These are phyloP conservation scores for Aplosporella prunicola DNA, from an alignment of 2,329 filamentous ascomycete genomes.

Conservation along the genomic window DNA sequence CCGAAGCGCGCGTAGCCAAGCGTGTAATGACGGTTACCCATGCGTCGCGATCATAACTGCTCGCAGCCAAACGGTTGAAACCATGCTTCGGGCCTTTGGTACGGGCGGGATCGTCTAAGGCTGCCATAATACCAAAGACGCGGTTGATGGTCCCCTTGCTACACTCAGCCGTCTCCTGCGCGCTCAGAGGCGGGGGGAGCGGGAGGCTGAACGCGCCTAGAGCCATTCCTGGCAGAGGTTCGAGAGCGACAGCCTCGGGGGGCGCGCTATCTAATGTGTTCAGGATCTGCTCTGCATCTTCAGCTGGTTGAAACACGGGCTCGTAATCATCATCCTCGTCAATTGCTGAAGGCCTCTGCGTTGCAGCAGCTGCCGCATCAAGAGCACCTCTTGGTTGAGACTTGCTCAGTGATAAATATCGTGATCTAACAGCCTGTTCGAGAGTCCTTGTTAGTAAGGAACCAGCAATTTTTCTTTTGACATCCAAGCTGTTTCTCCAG, in stretches of 20 bases:
- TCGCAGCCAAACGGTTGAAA: constrained; percentile 75
- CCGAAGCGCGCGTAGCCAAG: constrained; percentile 68
- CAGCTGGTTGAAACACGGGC: constrained; percentile 69
- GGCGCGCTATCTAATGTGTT: constrained; percentile 66
- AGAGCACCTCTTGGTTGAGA: constrained; percentile 18
- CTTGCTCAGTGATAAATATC: constrained; percentile 31
- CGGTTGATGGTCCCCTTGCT: constrained; percentile 65
- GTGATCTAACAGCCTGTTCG: constrained; percentile 32
- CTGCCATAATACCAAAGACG: constrained; percentile 68
- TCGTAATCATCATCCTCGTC: constrained; percentile 91
- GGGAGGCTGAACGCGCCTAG: constrained; percentile 72
- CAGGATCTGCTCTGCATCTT: constrained; percentile 67
- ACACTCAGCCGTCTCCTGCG: constrained; percentile 61
- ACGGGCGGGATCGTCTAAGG: constrained; percentile 56
- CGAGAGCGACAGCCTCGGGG: constrained; percentile 39
- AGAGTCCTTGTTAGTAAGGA: not conserved
- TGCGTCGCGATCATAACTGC: constrained; percentile 73
- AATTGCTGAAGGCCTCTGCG: constrained; percentile 29
- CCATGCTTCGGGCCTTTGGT: constrained; percentile 47
- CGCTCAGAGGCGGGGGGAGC: constrained; percentile 62
- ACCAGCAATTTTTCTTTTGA: too few relatives aligned
- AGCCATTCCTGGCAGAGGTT: constrained; percentile 36
- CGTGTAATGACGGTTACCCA: constrained; percentile 85
- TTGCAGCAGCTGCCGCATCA: constrained; percentile 23
- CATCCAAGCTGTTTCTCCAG: too few relatives aligned